Conservation (phyloP, 176 grass and related monocot genomes). For the Tillandsia leiboldiana region DNA sequence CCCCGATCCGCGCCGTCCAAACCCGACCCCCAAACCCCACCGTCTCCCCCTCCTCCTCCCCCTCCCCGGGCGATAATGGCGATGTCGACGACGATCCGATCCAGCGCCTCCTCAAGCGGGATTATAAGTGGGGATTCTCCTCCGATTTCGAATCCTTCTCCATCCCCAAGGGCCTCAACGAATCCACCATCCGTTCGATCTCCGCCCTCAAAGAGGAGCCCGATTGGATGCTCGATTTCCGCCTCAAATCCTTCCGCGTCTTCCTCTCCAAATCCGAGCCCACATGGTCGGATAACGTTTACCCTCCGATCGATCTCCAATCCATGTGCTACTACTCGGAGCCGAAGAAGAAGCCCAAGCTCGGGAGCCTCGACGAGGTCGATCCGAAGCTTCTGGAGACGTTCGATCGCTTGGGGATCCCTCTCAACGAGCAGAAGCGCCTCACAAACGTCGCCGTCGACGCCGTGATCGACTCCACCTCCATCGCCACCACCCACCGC, state of each 20-base stretch:
- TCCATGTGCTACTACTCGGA: constrained; percentile 89
- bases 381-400: constrained; percentile 69
- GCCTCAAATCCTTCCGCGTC: constrained; percentile 60
- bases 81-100: constrained; percentile 50
- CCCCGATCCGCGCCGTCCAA: constrained; percentile 48
- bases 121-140: constrained; percentile 88
- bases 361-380: constrained; percentile 74
- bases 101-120: constrained; percentile 68
- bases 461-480: constrained; percentile 87
- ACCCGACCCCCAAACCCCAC: constrained; percentile 45
- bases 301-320: constrained; percentile 67
- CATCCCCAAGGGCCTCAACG: constrained; percentile 82
- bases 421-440: constrained; percentile 87
- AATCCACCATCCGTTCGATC: constrained; percentile 70
- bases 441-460: constrained; percentile 91
- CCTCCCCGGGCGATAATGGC: constrained; percentile 20
- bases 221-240: constrained; percentile 84
- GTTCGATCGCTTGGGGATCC: constrained; percentile 84
- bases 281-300: constrained; percentile 81
- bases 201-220: constrained; percentile 88
- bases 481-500: constrained; percentile 84
- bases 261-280: constrained; percentile 76
- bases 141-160: constrained; percentile 91
- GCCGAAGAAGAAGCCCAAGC: constrained; percentile 87
- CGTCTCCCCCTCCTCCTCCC: constrained; percentile 9